These are phyloP conservation scores for Tagetes erecta DNA, from an alignment of 129 eudicot genomes.

Conservation along the genomic window DNA sequence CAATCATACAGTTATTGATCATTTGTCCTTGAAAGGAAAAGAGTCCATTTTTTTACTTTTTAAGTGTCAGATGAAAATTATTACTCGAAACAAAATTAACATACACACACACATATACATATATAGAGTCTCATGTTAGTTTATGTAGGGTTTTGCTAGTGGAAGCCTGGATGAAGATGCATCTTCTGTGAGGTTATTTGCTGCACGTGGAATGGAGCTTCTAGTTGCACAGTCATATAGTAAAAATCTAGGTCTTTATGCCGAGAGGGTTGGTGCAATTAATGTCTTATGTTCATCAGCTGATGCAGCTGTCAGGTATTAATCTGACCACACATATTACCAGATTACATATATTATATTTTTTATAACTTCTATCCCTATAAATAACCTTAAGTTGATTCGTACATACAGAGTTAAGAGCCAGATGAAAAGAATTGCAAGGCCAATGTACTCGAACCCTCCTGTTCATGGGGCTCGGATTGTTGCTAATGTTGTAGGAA, in stretches of 20 bases:
- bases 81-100: background rate
- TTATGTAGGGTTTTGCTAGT: constrained; percentile 90
- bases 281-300: constrained; percentile 89
- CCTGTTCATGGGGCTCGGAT: constrained; percentile 96
- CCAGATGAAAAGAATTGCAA: constrained; percentile 92
- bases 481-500: constrained; percentile 90
- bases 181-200: constrained; percentile 90
- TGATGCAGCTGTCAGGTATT: constrained; percentile 87
- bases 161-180: constrained; percentile 99
- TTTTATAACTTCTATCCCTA: background rate
- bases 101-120: background rate
- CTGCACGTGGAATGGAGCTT: constrained; percentile 96
- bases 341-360: background rate
- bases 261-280: constrained; percentile 95
- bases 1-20: background rate
- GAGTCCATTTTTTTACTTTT: background rate
- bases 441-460: constrained; percentile 99
- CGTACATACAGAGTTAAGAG: constrained; percentile 72
- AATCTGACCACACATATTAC: constrained; percentile 10
- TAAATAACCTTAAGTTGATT: constrained; percentile 1
- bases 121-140: background rate
- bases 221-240: constrained; percentile 94
- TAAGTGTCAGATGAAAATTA: background rate
- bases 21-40: constrained; percentile 10
- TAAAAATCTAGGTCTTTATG: constrained; percentile 92